A percentile compares a stretch with the other conserved stretches of the same genome.
Conservation (phyloP, 495 filamentous ascomycete genomes). For the Neohortaea acidophila region DNA sequence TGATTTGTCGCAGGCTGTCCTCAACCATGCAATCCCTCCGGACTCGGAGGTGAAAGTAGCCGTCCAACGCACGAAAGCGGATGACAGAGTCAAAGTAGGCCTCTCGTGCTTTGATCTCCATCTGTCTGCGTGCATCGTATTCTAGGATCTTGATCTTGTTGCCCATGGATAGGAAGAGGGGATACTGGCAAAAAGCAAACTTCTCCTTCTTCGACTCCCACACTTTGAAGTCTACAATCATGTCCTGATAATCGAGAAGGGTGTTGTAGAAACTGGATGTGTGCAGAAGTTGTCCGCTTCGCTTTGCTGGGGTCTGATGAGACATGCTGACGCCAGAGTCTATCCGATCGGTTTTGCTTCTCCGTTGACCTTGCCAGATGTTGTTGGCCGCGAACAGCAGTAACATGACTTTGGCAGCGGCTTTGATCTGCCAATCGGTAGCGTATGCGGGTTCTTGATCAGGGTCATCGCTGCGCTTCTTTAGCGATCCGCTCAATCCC, state of each 20-base stretch:
- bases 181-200: constrained; percentile 89
- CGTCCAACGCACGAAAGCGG: constrained; percentile 50
- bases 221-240: constrained; percentile 73
- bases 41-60: constrained; percentile 60
- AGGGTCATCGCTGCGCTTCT: constrained; percentile 29
- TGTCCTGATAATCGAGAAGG: constrained; percentile 68
- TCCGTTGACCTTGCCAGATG: constrained; percentile 24
- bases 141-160: constrained; percentile 89
- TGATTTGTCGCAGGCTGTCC: constrained; percentile 73
- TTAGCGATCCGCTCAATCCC: constrained; percentile 41
- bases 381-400: constrained; percentile 76
- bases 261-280: constrained; percentile 81
- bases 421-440: constrained; percentile 86
- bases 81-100: constrained; percentile 86
- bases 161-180: constrained; percentile 85
- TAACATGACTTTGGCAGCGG: constrained; percentile 66
- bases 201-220: constrained; percentile 66
- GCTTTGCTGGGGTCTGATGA: constrained; percentile 22
- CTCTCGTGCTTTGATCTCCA: constrained; percentile 78
- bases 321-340: not conserved
- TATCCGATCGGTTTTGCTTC: constrained; percentile 13
- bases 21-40: constrained; percentile 82
- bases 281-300: constrained; percentile 50
- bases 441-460: constrained; percentile 39
- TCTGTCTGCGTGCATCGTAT: constrained; percentile 78